Base-by-base conservation (phyloP, 1,284 basidiomycete species). In the Xerocomus minutiporus region DNA sequence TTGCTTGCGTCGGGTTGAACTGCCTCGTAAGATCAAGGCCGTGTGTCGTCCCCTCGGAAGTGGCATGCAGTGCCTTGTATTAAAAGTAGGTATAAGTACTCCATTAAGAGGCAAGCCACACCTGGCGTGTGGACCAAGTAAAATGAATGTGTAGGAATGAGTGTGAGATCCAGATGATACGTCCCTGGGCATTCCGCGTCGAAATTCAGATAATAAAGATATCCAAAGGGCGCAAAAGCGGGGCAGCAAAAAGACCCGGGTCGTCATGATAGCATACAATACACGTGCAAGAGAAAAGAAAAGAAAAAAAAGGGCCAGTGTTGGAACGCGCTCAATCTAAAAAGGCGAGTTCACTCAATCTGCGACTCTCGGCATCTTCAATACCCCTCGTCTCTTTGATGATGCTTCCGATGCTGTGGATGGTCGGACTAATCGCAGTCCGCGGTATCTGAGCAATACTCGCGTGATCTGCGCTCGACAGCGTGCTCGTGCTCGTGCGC, bases 301-400 rank as follows among this genome's bases (percentile, higher is more conserved):
- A 20, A 2, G 25, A 5, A 43, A 28, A 5, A 43, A 47, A 39
- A 45, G 28, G 25, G 32, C 15, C 26, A 8, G 28, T 8, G 8
- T 29, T 1, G 31, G 13, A 1, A 35, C 25, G 23, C 42, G 25
- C 52, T 73, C 59, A 81, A 56, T 75, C 74, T 60, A 87, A 68
- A 64, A 87, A 88, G 53, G 84, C 84, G 62, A 86, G 67, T 71
- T 87, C 86, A 51, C 81, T 81, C 71, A 87, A 70, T 64, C 83
- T 70, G 64, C 84, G 71, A 58, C 74, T 78, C 71, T 88, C 85
- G 23, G 80, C 82, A 59, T 88, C 83, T 63, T 80, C 71, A 46
- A 88, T 86, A 39, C 68, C 68, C 47, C 63, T 73, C 50, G 77
- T 70, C 67, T 81, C 74, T 35, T 73, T 52, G 56, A 80, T 52